Conservation (phyloP, 441 rosid genomes). For the Pelargonium cotyledonis region DNA sequence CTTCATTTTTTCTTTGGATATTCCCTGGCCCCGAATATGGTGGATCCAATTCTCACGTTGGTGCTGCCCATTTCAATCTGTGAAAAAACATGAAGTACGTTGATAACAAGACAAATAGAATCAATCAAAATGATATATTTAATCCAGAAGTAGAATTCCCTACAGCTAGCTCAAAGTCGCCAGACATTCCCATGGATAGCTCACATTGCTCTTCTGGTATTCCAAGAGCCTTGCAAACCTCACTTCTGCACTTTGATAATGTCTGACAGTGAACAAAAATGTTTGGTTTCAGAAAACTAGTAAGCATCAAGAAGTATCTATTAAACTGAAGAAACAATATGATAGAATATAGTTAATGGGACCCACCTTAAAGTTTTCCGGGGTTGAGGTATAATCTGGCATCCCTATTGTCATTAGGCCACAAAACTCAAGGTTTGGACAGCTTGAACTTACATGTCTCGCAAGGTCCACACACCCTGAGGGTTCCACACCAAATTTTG, state of each 20-base stretch:
- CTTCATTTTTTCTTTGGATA: constrained; percentile 50
- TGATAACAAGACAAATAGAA: background rate
- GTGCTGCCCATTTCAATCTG: constrained; percentile 96
- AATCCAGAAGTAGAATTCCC: constrained; percentile 15
- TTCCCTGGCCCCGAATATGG: constrained; percentile 87
- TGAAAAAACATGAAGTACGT: constrained; percentile 13
- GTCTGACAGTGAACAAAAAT: constrained; percentile 37
- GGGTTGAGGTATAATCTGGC: constrained; percentile 89
- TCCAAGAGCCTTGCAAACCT: constrained; percentile 73
- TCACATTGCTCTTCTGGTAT: constrained; percentile 81
- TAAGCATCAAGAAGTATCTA: background rate
- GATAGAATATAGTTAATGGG: background rate
- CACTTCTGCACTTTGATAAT: constrained; percentile 77
- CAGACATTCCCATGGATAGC: constrained; percentile 97
- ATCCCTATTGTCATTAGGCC: constrained; percentile 97
- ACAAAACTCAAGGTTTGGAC: constrained; percentile 70
- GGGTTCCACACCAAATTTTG: constrained; percentile 88
- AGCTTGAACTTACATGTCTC: constrained; percentile 50
- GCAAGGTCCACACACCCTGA: constrained; percentile 76
- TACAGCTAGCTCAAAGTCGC: constrained; percentile 93
- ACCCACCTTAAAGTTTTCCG: constrained; percentile 87
- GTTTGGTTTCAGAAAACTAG: constrained; percentile 14
- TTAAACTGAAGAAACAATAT: background rate
- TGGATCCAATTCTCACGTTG: constrained; percentile 85
- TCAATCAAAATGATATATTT: background rate